A percentile compares a stretch with the other conserved stretches of the same genome.
Conservation (phyloP, 169 alveolate genomes). For the Cryptosporidium baileyi region DNA sequence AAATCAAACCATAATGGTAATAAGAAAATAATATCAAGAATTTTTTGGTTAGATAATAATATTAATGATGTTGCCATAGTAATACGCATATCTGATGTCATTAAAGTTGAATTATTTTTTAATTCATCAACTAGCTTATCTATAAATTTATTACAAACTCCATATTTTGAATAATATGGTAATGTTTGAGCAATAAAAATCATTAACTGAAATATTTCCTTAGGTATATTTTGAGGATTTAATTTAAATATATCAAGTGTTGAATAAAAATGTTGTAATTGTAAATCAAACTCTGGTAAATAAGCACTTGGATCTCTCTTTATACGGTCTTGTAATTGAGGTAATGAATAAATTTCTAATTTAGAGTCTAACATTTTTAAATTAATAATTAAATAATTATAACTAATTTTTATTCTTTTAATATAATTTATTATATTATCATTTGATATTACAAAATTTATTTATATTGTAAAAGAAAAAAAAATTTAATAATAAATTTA, state of each 20-base stretch:
- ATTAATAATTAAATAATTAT: neutral
- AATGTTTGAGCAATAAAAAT: slow-evolving; percentile 75
- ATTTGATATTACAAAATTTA: neutral
- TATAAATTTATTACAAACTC: slow-evolving; percentile 37
- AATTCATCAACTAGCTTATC: slow-evolving; percentile 29
- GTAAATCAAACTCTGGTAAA: slow-evolving; percentile 71
- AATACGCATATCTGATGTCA: slow-evolving; percentile 54
- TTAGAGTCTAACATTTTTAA: neutral
- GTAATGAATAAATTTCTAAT: slow-evolving; percentile 40
- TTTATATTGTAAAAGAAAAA: no score
- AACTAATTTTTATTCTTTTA: neutral
- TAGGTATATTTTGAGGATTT: slow-evolving; percentile 71
- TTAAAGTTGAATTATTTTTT: slow-evolving; percentile 22
- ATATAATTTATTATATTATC: neutral
- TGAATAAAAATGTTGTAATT: slow-evolving; percentile 67
- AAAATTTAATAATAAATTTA: no score
- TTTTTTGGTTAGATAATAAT: slow-evolving; percentile 37
- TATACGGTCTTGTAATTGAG: slow-evolving; percentile 70
- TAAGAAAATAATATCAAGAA: slow-evolving; percentile 45
- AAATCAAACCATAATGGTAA: slow-evolving; percentile 66
- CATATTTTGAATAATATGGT: slow-evolving; percentile 34
- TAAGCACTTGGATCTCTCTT: slow-evolving; percentile 75
- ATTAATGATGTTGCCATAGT: slow-evolving; percentile 38
- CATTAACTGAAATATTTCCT: slow-evolving; percentile 69
- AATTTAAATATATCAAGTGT: slow-evolving; percentile 67